These are phyloP conservation scores for Barnettozyma botsteinii DNA, from an alignment of 805 yeast genomes.

Conservation along the genomic window DNA sequence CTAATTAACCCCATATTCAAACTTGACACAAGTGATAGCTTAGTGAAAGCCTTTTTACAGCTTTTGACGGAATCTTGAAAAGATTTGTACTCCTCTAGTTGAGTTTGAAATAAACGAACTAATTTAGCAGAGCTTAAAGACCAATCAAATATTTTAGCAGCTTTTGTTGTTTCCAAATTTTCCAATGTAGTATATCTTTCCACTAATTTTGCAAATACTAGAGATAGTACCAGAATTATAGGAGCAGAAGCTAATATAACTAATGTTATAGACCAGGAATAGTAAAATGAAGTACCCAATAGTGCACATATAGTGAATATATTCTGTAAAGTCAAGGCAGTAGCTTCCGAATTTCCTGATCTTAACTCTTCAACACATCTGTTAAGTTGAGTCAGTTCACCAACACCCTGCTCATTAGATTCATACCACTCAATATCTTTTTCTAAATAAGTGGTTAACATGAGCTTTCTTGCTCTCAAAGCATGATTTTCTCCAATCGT, in stretches of 20 bases:
- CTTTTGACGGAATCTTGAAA: slow-evolving; percentile 31
- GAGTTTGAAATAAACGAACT: slow-evolving; percentile 57
- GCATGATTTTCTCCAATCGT: slow-evolving; percentile 68
- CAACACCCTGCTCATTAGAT: slow-evolving; percentile 45
- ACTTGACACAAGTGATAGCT: slow-evolving; percentile 42
- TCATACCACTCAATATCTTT: slow-evolving; percentile 62
- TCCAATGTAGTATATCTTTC: slow-evolving; percentile 47
- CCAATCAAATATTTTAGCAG: slow-evolving; percentile 68
- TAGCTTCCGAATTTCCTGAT: slow-evolving; percentile 59
- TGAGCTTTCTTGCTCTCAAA: slow-evolving; percentile 41
- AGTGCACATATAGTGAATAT: slow-evolving; percentile 48
- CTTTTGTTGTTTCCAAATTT: slow-evolving; percentile 47
- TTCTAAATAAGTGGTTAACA: slow-evolving; percentile 41
- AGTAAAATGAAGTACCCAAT: slow-evolving; percentile 59
- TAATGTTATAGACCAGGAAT: slow-evolving; percentile 82
- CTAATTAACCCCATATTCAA: slow-evolving; percentile 54
- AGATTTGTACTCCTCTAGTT: slow-evolving; percentile 41
- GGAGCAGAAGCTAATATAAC: slow-evolving; percentile 76
- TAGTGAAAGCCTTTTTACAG: slow-evolving; percentile 36
- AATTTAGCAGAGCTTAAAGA: slow-evolving; percentile 52
- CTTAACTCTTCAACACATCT: slow-evolving; percentile 72
- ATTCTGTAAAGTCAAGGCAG: slow-evolving; percentile 52
- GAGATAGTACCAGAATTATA: slow-evolving; percentile 45
- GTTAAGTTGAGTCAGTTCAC: slow-evolving; percentile 59
- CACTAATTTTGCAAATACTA: slow-evolving; percentile 45